Evolutionary conservation across 495 filamentous ascomycete genomes (phyloP), one percentile per base, ranked within the genome.

Genomic region (Amphirosellinia nigrospora): DNA sequence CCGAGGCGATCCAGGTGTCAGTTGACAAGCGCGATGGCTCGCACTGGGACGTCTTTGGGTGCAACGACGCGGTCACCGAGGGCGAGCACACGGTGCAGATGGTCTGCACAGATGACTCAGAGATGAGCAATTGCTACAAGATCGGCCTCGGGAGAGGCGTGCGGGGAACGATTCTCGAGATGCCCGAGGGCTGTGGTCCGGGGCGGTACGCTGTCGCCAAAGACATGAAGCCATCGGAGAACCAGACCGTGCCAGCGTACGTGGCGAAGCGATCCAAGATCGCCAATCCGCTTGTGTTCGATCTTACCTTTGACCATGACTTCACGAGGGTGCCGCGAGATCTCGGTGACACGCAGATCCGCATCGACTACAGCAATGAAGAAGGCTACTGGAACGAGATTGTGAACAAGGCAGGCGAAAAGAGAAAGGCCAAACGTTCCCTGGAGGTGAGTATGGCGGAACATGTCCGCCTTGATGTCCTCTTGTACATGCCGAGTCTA

Each of bases 121-220:
- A 56, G 53, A 19, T 30, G 7, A 72, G 53, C 19, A 56, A 56
- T 5, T 56, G 53, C n/a, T 3, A 56, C 53, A 16, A 5, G 13
- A 56, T 56, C 53, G 32, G 32, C 53, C 32, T 34, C 4, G 53
- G 28, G 13, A n/a, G n/a, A n/a, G 53, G 53, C 13, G 53, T 56
- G n/a, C 28, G 34, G 34, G 28, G 53, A 15, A 82, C 76, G 0
- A 74, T 84, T 67, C n/a, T 82, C 15, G 68, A 80, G 64, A 78
- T 82, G 76, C 79, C 80, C 3, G 21, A 41, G 15, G 50, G 68
- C 6, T 83, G 81, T 66, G 80, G 82, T 9, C 74, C 74, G 0
- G 74, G 77, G 13, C 72, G 70, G 39, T 84, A 84, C 61, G 81
- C 82, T n/a, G 71, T 84, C 6, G 79, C 77, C 2, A 74, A 79